phyloP scores from a whole-genome alignment of 2,329 filamentous ascomycete genomes.

The Erysiphe pulchra region DNA sequence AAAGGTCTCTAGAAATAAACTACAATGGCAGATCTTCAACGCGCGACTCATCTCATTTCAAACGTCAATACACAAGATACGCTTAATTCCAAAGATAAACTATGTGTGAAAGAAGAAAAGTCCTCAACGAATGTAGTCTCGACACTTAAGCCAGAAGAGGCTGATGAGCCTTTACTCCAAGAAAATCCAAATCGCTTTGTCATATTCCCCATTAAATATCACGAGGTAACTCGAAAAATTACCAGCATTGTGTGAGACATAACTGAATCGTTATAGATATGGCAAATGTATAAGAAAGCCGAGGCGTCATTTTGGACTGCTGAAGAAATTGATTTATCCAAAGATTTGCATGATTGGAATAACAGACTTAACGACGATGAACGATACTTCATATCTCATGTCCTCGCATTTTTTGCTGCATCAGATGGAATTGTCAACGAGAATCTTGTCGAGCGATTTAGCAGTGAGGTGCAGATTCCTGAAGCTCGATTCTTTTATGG shows the following conservation, averaged over 20 bases:
- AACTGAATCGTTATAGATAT: slow-evolving; percentile 41
- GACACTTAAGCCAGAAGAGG: slow-evolving; percentile 40
- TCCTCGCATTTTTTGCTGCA: slow-evolving; percentile 95
- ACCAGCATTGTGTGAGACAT: neutral
- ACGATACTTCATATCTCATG: slow-evolving; percentile 94
- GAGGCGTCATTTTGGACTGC: slow-evolving; percentile 99
- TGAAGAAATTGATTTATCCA: slow-evolving; percentile 96
- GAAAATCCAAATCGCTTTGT: slow-evolving; percentile 95
- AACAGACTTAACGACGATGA: slow-evolving; percentile 92
- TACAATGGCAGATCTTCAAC: neutral
- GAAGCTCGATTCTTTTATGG: slow-evolving; percentile 99
- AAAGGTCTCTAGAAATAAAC: no score
- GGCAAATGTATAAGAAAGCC: slow-evolving; percentile 99
- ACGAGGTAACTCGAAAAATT: slow-evolving; percentile 45
- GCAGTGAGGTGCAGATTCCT: slow-evolving; percentile 82
- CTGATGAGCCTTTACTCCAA: slow-evolving; percentile 70
- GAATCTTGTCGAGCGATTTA: slow-evolving; percentile 96
- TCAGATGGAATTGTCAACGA: slow-evolving; percentile 99
- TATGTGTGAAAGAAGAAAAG: slow-evolving; percentile 24
- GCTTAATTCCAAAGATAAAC: slow-evolving; percentile 17
- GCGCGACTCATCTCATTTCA: neutral
- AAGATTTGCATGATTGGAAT: slow-evolving; percentile 98
- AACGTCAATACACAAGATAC: neutral
- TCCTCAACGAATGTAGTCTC: slow-evolving; percentile 20
- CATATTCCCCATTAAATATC: slow-evolving; percentile 96